Base-by-base conservation (phyloP, 2,329 filamentous ascomycete genomes). In the Nemania bipapillata region DNA sequence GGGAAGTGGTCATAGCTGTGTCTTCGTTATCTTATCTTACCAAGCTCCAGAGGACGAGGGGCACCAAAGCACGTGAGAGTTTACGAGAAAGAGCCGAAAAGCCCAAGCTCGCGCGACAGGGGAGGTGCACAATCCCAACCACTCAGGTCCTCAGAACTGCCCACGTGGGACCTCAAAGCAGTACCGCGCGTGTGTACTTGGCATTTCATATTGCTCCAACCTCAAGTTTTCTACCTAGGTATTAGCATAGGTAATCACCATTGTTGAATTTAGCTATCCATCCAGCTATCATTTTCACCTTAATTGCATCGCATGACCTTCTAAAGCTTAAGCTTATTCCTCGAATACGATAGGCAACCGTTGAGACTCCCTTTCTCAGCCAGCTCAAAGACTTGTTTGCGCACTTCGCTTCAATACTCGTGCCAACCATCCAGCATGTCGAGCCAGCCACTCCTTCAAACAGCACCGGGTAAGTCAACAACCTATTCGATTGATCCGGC, bases 391-490 rank as follows among this genome's bases (percentile, higher is more conserved):
- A 20, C 20, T 42, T 45, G 6, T 24, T 42, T 53, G 56, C 50
- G 40, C 28, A 60, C 45, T 28, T 40, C 12, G 52, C 54, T 17
- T 32, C 52, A 49, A 54, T 42, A 40, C 53, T 35, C 7, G n/a
- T 40, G 9, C 30, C 53, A 50, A 50, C n/a, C 15, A 17, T 40
- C 24, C 72, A 57, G 66, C 49, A 98, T 99, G 96, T 99, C 96
- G 72, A 94, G 91, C 80, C 95, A 97, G 84, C 96, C 96, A 78
- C 92, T 99, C 67, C 92, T 99, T 74, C 94, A 97, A 80, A 95
- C 93, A 60, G 91, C 94, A 60, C 94, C 94, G 73, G 94, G 94
- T 97, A 86, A 75, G 69, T 54, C 67, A 71, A 65, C 60, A 57
- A 35, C n/a, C 37, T 17, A 66, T 40, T 57, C 35, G 32, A 62